Base-by-base conservation (phyloP, 768 basidiomycete genomes). In the Hericium coralloides region DNA sequence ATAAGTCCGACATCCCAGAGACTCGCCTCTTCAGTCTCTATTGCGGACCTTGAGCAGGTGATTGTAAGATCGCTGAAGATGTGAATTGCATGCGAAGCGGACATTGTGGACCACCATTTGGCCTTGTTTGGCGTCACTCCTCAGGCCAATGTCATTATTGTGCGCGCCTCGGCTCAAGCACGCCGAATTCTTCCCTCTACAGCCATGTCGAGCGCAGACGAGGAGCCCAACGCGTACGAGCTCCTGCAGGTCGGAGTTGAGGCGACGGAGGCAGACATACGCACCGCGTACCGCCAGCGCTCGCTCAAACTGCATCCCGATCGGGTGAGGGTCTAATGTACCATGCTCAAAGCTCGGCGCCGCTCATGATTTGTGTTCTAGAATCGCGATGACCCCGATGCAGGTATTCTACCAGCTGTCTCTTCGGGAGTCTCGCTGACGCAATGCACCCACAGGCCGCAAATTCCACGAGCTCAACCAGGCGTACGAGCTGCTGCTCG, bases 231-330 rank as follows among this genome's bases (percentile, higher is more conserved):
- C 63, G 82, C 91, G 0, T 93, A 92, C 66, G 86, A 90, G 53
- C 73, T 91, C 0, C 73, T 92, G 1, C 79, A 74, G 2, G 61
- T 92, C 31, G 73, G 74, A 6, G 63, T 75, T 41, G 87, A 89
- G 60, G 77, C 85, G 17, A 85, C 85, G 31, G 89, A 92, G 58
- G 79, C 81, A 52, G 89, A 91, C 60, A 88, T 93, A 54, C 78
- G 81, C 57, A 88, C 83, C 2, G 89, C 90, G 0, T 93, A 92
- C 63, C 79, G 90, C 41, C 78, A 88, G 58, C 76, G 81, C 26
- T 92, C 91, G 1, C 76, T 90, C 63, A 92, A 90, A 73, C 88
- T 92, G 38, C 91, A 93, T 71, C 91, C 91, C 26, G 91, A 92
- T 66, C 81, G 89, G 66, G 90, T 90, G 62, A 60, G 81, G 77